Percentiles rank a stretch among this genome's conserved stretches.
phyloP scores from a whole-genome alignment of 768 basidiomycete genomes.

The Jaapia argillacea region DNA sequence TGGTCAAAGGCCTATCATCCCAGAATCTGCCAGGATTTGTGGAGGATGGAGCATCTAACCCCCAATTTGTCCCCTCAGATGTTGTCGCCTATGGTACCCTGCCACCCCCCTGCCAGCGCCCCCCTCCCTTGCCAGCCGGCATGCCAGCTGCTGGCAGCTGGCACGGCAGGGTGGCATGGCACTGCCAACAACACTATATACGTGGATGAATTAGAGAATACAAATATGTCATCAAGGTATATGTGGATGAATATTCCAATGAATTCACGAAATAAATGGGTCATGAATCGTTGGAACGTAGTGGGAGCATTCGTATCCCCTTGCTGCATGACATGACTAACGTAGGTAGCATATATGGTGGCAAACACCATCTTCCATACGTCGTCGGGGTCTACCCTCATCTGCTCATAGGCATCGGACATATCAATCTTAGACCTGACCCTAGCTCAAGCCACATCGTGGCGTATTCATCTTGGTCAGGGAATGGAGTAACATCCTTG shows the following conservation, averaged over 20 bases:
- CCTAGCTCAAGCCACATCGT: constrained; percentile 21
- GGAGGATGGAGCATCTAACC: too few relatives aligned
- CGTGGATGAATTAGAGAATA: constrained; percentile 32
- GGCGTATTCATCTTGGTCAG: constrained; percentile 28
- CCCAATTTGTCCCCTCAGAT: too few relatives aligned
- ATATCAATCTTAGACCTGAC: constrained; percentile 30
- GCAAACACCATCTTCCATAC: constrained; percentile 23
- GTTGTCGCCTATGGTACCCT: too few relatives aligned
- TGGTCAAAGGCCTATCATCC: too few relatives aligned
- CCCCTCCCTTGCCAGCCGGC: neutral
- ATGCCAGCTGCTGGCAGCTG: neutral
- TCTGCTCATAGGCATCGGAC: constrained; percentile 33
- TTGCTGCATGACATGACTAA: constrained; percentile 31
- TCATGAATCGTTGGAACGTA: constrained; percentile 29
- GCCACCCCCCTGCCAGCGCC: neutral
- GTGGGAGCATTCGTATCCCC: constrained; percentile 35
- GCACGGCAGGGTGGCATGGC: neutral
- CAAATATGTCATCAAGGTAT: constrained; percentile 36
- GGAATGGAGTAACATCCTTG: constrained; percentile 29
- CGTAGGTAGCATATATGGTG: constrained; percentile 25
- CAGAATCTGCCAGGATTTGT: too few relatives aligned
- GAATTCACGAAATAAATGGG: constrained; percentile 16
- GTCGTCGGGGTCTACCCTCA: constrained; percentile 20
- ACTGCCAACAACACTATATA: neutral
- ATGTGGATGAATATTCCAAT: constrained; percentile 31